Percentiles rank a stretch among this genome's conserved stretches.
Evolutionary conservation across 2,329 filamentous ascomycete species (phyloP).

Genomic region (Fusarium cicatricum): DNA sequence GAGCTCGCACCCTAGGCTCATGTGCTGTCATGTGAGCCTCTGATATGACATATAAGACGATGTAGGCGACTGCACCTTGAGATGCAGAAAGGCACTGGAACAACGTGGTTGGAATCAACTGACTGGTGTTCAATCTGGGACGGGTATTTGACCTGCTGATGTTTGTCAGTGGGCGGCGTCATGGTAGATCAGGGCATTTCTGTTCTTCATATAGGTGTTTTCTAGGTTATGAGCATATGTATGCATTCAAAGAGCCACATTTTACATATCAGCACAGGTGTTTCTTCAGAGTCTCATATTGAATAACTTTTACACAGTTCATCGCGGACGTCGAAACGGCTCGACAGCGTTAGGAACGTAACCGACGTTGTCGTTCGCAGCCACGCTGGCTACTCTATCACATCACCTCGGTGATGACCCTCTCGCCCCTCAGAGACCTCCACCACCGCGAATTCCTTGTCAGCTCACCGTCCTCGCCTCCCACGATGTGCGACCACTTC

Average conservation of each 20-base stretch:
- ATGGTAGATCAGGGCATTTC: slow-evolving; percentile 34
- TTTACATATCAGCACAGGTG: slow-evolving; percentile 12
- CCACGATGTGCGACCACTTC: slow-evolving; percentile 42
- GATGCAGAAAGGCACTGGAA: slow-evolving; percentile 6
- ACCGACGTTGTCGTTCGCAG: not conserved
- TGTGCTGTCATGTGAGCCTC: slow-evolving; percentile 70
- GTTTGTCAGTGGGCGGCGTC: slow-evolving; percentile 25
- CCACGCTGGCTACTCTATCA: not conserved
- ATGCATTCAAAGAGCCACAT: slow-evolving; percentile 13
- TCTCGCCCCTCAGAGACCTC: slow-evolving; percentile 41
- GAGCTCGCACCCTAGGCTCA: slow-evolving; percentile 69
- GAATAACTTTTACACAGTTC: not conserved
- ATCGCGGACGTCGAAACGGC: no score
- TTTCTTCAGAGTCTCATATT: slow-evolving; percentile 11
- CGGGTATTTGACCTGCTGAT: slow-evolving; percentile 12
- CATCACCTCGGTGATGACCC: slow-evolving; percentile 27
- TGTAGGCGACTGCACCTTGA: not conserved
- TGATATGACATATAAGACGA: slow-evolving; percentile 5
- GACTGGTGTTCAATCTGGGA: slow-evolving; percentile 16
- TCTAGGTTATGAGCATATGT: slow-evolving; percentile 7
- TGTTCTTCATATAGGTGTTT: slow-evolving; percentile 6
- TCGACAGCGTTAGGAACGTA: not conserved
- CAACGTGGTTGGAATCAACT: slow-evolving; percentile 13
- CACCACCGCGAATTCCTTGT: slow-evolving; percentile 43
- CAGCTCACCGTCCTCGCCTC: slow-evolving; percentile 42